Base-by-base conservation (phyloP, 2,329 filamentous ascomycete genomes). In the Sporothrix pallida region DNA sequence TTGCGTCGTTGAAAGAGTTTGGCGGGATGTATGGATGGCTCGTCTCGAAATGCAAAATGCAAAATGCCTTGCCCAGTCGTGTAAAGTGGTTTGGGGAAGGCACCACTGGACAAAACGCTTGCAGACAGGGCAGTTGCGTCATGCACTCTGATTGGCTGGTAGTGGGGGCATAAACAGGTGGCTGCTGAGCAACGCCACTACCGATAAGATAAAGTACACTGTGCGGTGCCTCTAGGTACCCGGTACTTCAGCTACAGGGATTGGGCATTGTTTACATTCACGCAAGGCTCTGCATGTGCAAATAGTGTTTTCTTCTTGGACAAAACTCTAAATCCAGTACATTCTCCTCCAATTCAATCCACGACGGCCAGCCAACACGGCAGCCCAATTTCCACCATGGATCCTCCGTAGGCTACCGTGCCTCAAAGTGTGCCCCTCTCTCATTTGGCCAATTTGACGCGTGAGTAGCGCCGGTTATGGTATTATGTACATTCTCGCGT, bases 111-210 rank as follows among this genome's bases (percentile, higher is more conserved):
- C 60, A 26, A 42, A 48, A 68, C 42, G 70, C 56, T 6, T 67
- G 48, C 13, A 10, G 9, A 37, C 37, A 37, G 31, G 44, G 63
- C 63, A 44, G 63, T 26, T 44, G 67, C 67, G 50, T 63, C 56
- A 52, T 63, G 67, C 58, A 63, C n/a, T 63, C 12, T 69, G 42
- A 74, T 74, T 74, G 73, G 73, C 37, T 52, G 42, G 37, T 37
- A 26, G 1, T 17, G 1, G 44, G 15, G 26, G n/a, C 73, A 65
- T 72, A 72, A 74, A 74, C 70, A 74, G 73, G 73, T 65, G 54
- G 73, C 70, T 74, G 73, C 73, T 67, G 70, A 74, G 73, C 73
- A 74, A 74, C 73, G 70, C 73, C 63, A 69, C 62, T 8, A 5
- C 4, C 12, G 69, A 69, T 71, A 63, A 72, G 68, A 67, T 73